A percentile compares a stretch with the other conserved stretches of the same genome.
Conservation (phyloP, 2,329 filamentous ascomycete genomes). For the Aspergillus sergii region DNA sequence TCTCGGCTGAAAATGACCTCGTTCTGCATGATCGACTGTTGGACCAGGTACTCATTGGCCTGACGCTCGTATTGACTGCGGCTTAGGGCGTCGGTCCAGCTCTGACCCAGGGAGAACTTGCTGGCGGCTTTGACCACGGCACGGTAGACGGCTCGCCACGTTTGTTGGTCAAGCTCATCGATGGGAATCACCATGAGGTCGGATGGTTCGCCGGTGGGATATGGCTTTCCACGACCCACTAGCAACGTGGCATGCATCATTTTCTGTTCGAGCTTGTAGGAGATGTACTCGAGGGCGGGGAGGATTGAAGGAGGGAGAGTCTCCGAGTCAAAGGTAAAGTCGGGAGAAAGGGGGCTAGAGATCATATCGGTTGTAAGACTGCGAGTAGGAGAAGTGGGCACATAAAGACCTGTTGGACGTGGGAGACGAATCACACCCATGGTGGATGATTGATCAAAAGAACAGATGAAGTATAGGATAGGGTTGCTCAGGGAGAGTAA, state of each 20-base stretch:
- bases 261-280: constrained; percentile 42
- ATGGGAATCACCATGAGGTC: constrained; percentile 44
- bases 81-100: constrained; percentile 43
- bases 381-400: constrained; percentile 36
- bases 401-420: constrained; percentile 39
- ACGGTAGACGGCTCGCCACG: constrained; percentile 35
- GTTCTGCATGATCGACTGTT: constrained; percentile 48
- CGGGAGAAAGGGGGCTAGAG: constrained; percentile 42
- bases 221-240: constrained; percentile 43
- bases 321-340: constrained; percentile 42
- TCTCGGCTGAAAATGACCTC: constrained; percentile 49
- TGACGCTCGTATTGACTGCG: constrained; percentile 38
- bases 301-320: constrained; percentile 38
- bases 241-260: constrained; percentile 44
- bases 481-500: not conserved
- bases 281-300: constrained; percentile 47
- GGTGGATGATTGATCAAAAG: constrained; percentile 8
- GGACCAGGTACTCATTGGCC: constrained; percentile 44
- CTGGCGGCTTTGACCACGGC: constrained; percentile 39
- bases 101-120: constrained; percentile 41
- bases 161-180: constrained; percentile 32
- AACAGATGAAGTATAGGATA: not conserved
- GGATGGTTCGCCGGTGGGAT: constrained; percentile 40
- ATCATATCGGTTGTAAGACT: constrained; percentile 45
- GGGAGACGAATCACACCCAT: constrained; percentile 41